These are phyloP conservation scores for Bathelium albidoporum DNA, from an alignment of 495 filamentous ascomycete genomes.

Conservation along the genomic window DNA sequence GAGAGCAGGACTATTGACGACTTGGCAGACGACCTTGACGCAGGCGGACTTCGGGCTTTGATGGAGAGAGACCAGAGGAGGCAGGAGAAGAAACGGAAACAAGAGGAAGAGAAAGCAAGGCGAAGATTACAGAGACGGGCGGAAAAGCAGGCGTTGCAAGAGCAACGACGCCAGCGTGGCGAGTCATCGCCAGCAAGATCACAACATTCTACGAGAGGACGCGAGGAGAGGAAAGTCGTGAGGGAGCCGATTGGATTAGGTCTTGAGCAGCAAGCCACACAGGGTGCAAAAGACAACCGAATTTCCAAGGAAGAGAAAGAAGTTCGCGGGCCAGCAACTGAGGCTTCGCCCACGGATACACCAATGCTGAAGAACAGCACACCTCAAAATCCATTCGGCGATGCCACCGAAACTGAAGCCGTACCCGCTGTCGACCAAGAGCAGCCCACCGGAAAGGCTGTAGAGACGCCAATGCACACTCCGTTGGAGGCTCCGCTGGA, in stretches of 20 bases:
- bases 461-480: not conserved
- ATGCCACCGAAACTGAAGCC: conserved; percentile 1
- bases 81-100: conserved; percentile 58
- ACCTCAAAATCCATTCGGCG: conserved; percentile 19
- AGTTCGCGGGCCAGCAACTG: conserved; percentile 20
- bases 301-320: conserved; percentile 21
- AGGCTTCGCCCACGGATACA: conserved; percentile 7
- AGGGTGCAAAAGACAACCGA: conserved; percentile 38
- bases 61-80: conserved; percentile 77
- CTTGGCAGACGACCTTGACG: conserved; percentile 70
- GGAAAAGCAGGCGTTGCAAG: conserved; percentile 56
- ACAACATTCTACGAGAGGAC: conserved; percentile 16
- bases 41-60: conserved; percentile 66
- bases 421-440: not conserved
- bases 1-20: conserved; percentile 66
- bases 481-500: conserved; percentile 30
- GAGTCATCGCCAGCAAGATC: conserved; percentile 13
- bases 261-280: conserved; percentile 19
- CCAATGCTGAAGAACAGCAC: not conserved
- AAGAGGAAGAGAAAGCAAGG: conserved; percentile 60
- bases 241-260: conserved; percentile 23
- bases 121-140: conserved; percentile 56
- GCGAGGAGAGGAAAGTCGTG: conserved; percentile 27
- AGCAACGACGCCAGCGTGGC: conserved; percentile 26
- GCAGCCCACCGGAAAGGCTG: not conserved